phyloP scores from a whole-genome alignment of 306 rosid species.

The Ochetophila trinervis region DNA sequence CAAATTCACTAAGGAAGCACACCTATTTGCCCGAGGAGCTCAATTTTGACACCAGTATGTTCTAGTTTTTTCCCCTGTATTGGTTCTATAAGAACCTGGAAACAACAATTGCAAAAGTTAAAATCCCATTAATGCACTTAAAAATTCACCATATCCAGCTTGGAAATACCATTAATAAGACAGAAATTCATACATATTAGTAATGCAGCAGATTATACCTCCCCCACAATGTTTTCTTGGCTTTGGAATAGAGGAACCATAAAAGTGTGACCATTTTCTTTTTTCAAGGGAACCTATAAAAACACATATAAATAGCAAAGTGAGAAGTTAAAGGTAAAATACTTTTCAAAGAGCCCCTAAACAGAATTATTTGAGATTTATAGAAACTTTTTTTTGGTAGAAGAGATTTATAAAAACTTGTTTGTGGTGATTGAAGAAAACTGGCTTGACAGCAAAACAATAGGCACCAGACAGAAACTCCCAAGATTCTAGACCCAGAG shows the following conservation, averaged over 20 bases:
- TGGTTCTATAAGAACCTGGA: slow-evolving; percentile 41
- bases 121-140: neutral
- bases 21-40: slow-evolving; percentile 56
- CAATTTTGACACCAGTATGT: slow-evolving; percentile 47
- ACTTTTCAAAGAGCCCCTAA: neutral
- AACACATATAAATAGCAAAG: too few relatives aligned
- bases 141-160: too few relatives aligned
- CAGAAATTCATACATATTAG: neutral
- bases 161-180: neutral
- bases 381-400: too few relatives aligned
- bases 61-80: slow-evolving; percentile 40
- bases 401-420: too few relatives aligned
- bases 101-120: slow-evolving; percentile 7
- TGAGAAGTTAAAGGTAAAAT: neutral
- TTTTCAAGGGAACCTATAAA: slow-evolving; percentile 67
- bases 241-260: slow-evolving; percentile 87
- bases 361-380: neutral
- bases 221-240: slow-evolving; percentile 91
- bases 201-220: slow-evolving; percentile 41
- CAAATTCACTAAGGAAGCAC: slow-evolving; percentile 9
- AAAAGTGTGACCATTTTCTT: slow-evolving; percentile 76
- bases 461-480: neutral
- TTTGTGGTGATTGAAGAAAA: neutral
- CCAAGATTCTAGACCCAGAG: too few relatives aligned
- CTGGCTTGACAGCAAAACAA: neutral